A percentile compares a stretch with the other conserved stretches of the same genome.
Evolutionary conservation across 495 filamentous ascomycete species (phyloP).

Genomic region (Usnea hakonensis): DNA sequence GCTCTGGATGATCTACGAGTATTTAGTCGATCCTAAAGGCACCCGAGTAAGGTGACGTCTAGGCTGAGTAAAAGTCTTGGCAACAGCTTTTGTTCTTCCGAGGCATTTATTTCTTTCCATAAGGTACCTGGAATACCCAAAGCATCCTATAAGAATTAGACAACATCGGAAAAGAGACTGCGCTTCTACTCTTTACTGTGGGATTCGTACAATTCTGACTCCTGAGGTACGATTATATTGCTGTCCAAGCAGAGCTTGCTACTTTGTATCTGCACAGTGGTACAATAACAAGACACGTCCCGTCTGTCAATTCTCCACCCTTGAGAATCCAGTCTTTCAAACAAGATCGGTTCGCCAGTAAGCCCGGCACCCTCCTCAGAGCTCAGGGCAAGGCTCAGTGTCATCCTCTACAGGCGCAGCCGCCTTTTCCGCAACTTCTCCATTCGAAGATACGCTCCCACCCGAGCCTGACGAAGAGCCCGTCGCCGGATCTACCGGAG

Average conservation of each 20-base stretch:
- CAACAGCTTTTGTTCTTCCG: too few species aligned
- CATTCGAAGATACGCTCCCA: not conserved
- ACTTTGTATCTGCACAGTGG: not conserved
- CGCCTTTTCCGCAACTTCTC: not conserved
- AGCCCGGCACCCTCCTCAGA: not conserved
- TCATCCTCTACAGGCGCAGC: not conserved
- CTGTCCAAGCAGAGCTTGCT: not conserved
- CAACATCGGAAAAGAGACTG: not conserved
- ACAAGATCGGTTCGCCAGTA: not conserved
- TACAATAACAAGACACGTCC: not conserved
- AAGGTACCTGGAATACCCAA: too few species aligned
- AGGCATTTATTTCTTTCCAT: too few species aligned
- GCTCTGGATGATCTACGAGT: not conserved
- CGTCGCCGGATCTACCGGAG: not conserved
- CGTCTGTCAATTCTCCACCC: not conserved
- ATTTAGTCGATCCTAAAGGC: not conserved
- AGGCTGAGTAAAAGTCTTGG: not conserved
- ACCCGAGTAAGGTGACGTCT: not conserved
- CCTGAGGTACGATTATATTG: not conserved
- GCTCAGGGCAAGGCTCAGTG: not conserved
- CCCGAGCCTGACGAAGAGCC: not conserved
- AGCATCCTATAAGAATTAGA: too few species aligned
- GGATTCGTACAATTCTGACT: not conserved
- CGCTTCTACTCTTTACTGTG: not conserved
- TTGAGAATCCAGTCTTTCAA: not conserved